These are phyloP conservation scores for Trichoderma atroviride DNA, from an alignment of 2,329 filamentous ascomycete genomes.

Conservation along the genomic window DNA sequence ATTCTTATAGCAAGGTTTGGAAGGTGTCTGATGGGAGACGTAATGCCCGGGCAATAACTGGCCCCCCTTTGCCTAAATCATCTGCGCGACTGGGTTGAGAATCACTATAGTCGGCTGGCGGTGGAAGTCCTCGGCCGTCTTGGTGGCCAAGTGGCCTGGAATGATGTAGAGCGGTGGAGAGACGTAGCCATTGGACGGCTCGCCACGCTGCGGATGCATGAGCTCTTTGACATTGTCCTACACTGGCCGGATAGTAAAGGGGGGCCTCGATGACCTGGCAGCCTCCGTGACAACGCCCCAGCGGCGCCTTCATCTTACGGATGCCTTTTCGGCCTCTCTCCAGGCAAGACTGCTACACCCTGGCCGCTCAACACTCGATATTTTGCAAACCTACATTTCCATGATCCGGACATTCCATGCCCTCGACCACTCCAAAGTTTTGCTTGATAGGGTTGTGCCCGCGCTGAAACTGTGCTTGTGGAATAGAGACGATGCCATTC, in stretches of 20 bases:
- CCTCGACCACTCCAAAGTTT: conserved; percentile 75
- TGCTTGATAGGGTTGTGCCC: conserved; percentile 73
- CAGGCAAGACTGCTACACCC: conserved; percentile 71
- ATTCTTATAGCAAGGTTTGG: conserved; percentile 68
- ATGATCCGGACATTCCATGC: conserved; percentile 78
- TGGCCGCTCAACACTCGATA: conserved; percentile 74
- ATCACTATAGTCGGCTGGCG: conserved; percentile 66
- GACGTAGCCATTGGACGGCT: conserved; percentile 69
- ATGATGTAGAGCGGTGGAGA: conserved; percentile 69
- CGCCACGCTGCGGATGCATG: conserved; percentile 67
- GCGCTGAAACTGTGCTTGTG: conserved; percentile 76
- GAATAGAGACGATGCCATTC: conserved; percentile 75
- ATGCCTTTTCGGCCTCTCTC: conserved; percentile 67
- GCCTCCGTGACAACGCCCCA: conserved; percentile 69
- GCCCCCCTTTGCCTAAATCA: conserved; percentile 60
- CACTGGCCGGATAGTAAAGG: conserved; percentile 72
- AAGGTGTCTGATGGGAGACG: conserved; percentile 32
- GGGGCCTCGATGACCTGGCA: conserved; percentile 74
- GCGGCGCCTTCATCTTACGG: conserved; percentile 69
- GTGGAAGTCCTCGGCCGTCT: conserved; percentile 61
- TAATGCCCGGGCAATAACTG: conserved; percentile 28
- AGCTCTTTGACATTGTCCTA: conserved; percentile 79
- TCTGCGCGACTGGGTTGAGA: conserved; percentile 68
- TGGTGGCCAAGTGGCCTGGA: conserved; percentile 50
- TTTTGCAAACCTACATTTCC: conserved; percentile 75